Evolutionary conservation across 768 basidiomycete species (phyloP).

Genomic region (Aureoboletus auriporus): DNA sequence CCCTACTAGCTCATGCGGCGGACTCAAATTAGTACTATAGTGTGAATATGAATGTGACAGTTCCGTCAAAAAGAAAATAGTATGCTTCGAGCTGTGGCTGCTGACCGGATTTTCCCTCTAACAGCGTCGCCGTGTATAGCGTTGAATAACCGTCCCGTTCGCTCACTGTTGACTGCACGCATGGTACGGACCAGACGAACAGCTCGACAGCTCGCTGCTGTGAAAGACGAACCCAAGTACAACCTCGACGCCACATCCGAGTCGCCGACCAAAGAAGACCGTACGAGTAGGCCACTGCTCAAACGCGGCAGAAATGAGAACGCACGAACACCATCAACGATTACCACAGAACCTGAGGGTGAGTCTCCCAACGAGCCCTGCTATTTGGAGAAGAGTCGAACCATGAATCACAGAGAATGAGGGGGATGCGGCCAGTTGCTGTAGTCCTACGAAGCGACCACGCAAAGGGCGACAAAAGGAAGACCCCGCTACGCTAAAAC

Average conservation of each 20-base stretch:
- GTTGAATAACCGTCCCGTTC: background rate
- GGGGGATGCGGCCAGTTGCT: background rate
- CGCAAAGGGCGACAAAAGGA: constrained; percentile 12
- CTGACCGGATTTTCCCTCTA: too few relatives aligned
- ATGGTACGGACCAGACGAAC: constrained; percentile 27
- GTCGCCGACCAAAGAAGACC: background rate
- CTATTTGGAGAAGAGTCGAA: background rate
- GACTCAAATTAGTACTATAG: too few relatives aligned
- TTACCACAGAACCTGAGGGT: background rate
- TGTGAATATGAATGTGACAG: too few relatives aligned
- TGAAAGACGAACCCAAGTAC: background rate
- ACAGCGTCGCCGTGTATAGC: too few relatives aligned
- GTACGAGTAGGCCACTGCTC: background rate
- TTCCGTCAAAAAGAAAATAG: too few relatives aligned
- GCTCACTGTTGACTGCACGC: background rate
- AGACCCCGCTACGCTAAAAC: constrained; percentile 7
- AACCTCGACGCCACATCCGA: background rate
- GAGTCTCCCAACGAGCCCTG: constrained; percentile 2
- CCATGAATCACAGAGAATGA: background rate
- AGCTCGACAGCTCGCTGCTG: background rate
- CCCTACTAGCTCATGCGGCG: too few relatives aligned
- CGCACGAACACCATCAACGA: background rate
- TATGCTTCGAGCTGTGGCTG: too few relatives aligned
- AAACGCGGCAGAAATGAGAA: constrained; percentile 14
- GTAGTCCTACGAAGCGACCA: background rate